These are phyloP conservation scores for Phialophora expanda DNA, from an alignment of 2,329 filamentous ascomycete species.

Conservation along the genomic window DNA sequence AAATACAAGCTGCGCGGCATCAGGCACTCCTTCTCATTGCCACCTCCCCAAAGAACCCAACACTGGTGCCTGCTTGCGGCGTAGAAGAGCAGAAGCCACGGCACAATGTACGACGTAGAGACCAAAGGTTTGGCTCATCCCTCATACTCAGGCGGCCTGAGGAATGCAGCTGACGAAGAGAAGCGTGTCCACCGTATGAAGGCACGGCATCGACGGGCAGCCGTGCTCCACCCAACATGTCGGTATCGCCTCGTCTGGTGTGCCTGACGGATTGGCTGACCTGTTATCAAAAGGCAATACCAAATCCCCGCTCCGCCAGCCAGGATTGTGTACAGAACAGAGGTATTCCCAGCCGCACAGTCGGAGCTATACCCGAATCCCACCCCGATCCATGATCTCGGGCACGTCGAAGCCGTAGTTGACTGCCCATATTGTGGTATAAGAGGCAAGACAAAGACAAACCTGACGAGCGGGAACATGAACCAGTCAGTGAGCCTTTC, in stretches of 20 bases:
- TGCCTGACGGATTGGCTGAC: background rate
- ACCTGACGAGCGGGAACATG: constrained; percentile 19
- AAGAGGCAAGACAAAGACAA: constrained; percentile 19
- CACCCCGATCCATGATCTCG: constrained; percentile 18
- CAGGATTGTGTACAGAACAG: constrained; percentile 1
- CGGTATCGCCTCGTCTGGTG: background rate
- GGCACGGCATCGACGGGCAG: background rate
- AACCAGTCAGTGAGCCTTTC: constrained; percentile 19
- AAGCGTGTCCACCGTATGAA: constrained; percentile 11
- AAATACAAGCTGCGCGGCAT: background rate
- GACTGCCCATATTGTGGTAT: constrained; percentile 25
- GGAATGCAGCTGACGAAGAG: background rate
- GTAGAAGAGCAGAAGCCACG: background rate
- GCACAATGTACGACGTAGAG: constrained; percentile 11
- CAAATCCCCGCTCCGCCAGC: constrained; percentile 6
- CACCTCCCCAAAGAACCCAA: background rate
- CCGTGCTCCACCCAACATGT: constrained; percentile 7
- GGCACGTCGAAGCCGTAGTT: constrained; percentile 19
- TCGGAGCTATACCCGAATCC: constrained; percentile 3
- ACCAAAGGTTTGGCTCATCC: constrained; percentile 6
- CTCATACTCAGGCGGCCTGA: background rate
- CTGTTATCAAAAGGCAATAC: constrained; percentile 9
- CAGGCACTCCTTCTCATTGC: constrained; percentile 3
- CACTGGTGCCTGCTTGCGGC: background rate
- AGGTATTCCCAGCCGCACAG: background rate